A percentile compares a stretch with the other conserved stretches of the same genome.
phyloP scores from a whole-genome alignment of 2,329 filamentous ascomycete species.

The Neonectria magnoliae region DNA sequence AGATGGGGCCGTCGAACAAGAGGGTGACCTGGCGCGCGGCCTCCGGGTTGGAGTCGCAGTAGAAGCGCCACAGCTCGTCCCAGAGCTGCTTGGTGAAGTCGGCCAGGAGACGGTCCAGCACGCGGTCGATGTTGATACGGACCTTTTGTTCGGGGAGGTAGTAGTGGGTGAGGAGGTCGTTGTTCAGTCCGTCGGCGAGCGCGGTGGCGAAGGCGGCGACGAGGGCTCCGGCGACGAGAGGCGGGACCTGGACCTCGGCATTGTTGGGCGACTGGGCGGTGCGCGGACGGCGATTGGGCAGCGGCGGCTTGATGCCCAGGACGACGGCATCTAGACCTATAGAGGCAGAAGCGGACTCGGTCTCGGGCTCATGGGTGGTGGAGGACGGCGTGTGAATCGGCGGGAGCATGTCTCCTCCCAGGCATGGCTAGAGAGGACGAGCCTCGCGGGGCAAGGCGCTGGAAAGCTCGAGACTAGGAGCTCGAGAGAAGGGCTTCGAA shows the following conservation, averaged over 20 bases:
- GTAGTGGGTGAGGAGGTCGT: constrained; percentile 51
- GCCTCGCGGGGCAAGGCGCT: constrained; percentile 18
- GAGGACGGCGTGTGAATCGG: constrained; percentile 38
- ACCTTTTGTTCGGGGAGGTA: constrained; percentile 48
- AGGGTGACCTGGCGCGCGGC: constrained; percentile 45
- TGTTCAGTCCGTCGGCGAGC: constrained; percentile 47
- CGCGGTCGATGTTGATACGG: constrained; percentile 48
- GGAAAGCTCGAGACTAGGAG: not conserved
- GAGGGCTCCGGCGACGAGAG: constrained; percentile 49
- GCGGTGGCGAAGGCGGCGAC: constrained; percentile 48
- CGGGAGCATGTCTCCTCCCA: constrained; percentile 44
- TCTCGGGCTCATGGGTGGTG: constrained; percentile 30
- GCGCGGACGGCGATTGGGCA: constrained; percentile 45
- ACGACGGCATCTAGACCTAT: constrained; percentile 24
- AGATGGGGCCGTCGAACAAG: constrained; percentile 51
- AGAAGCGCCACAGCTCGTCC: constrained; percentile 51
- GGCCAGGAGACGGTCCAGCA: constrained; percentile 48
- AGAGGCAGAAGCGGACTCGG: not conserved
- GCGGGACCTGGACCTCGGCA: constrained; percentile 48
- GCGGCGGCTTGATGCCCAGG: constrained; percentile 46
- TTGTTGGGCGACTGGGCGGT: constrained; percentile 43
- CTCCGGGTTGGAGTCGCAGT: constrained; percentile 43
- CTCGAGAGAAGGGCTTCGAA: not conserved
- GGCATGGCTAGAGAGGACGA: constrained; percentile 33
- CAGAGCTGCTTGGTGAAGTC: constrained; percentile 47